phyloP scores from a whole-genome alignment of 345 rosid species.

The Eucalyptus melliodora region DNA sequence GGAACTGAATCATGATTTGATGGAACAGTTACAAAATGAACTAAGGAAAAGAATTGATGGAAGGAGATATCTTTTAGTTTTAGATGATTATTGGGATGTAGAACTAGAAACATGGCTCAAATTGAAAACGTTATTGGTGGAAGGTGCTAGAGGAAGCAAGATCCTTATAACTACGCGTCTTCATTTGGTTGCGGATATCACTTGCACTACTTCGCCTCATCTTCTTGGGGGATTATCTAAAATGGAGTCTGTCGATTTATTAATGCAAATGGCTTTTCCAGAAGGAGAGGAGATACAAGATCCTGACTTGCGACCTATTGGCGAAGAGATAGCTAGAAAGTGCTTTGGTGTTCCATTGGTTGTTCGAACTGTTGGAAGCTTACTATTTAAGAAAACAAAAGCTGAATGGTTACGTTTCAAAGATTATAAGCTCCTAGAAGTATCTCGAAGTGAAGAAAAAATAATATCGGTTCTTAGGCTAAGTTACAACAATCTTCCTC shows the following conservation, averaged over 20 bases:
- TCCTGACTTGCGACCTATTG: accelerated
- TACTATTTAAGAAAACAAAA: accelerated
- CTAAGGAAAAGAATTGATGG: too few relatives aligned
- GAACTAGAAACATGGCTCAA: accelerated
- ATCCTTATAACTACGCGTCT: too few relatives aligned
- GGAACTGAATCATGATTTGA: accelerated
- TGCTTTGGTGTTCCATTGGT: accelerated
- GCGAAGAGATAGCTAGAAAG: accelerated
- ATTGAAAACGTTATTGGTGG: too few relatives aligned
- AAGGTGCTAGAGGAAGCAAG: too few relatives aligned
- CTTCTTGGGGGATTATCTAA: accelerated
- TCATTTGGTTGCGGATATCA: accelerated
- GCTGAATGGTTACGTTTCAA: accelerated
- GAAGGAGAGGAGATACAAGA: accelerated
- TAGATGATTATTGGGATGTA: accelerated
- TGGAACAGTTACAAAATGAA: too few relatives aligned
- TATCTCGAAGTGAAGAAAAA: accelerated
- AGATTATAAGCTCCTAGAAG: accelerated
- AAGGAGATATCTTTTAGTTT: too few relatives aligned
- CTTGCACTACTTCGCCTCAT: accelerated
- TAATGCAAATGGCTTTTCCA: accelerated
- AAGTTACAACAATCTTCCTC: not conserved
- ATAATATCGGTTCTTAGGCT: accelerated
- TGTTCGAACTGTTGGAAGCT: not conserved
- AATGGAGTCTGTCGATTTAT: accelerated